These are phyloP conservation scores for Debaryomyces hansenii DNA, from an alignment of 805 yeast species.

Conservation along the genomic window DNA sequence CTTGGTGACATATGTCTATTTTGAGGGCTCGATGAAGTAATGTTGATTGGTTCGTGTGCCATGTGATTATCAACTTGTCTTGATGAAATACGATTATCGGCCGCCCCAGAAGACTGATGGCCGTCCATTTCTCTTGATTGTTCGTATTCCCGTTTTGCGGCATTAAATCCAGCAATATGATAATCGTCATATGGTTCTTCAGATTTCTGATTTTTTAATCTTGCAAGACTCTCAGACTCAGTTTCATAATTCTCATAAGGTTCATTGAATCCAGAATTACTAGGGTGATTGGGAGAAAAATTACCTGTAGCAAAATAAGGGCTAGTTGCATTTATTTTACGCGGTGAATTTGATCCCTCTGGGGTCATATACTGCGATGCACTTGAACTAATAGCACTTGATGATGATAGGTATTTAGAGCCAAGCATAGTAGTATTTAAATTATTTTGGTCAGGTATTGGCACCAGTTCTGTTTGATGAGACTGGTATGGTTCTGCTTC, in stretches of 20 bases:
- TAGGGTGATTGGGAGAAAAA: background rate
- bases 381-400: background rate
- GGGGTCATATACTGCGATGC: constrained; percentile 1
- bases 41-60: too few relatives aligned
- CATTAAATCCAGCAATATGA: background rate
- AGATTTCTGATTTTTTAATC: constrained; percentile 1
- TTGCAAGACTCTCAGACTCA: constrained; percentile 11
- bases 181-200: constrained; percentile 30
- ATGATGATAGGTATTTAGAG: background rate
- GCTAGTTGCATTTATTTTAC: background rate
- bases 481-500: background rate
- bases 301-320: background rate
- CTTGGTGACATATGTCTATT: too few relatives aligned
- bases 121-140: too few relatives aligned
- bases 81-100: too few relatives aligned
- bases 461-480: background rate
- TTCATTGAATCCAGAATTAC: constrained; percentile 10
- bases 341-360: background rate
- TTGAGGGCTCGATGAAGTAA: too few relatives aligned
- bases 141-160: background rate
- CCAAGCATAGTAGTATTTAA: background rate
- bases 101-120: too few relatives aligned
- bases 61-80: too few relatives aligned
- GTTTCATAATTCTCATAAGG: constrained; percentile 26
- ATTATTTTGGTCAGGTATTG: background rate